A percentile compares a stretch with the other conserved stretches of the same genome.
These are phyloP conservation scores for Pelargonium fulgidum DNA, from an alignment of 441 rosid genomes.

Conservation along the genomic window DNA sequence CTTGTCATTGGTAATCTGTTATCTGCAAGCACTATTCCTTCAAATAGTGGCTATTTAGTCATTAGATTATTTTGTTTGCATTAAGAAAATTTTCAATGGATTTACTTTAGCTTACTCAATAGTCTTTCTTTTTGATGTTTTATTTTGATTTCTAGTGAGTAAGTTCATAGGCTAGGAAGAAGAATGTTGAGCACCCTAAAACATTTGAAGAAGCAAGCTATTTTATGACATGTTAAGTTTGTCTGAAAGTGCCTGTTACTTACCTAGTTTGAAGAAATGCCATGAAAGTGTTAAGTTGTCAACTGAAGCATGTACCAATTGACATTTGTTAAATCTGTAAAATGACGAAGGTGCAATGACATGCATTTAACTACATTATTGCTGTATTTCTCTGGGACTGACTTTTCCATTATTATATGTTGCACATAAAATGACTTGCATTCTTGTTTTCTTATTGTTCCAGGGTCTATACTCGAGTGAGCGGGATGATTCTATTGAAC, in stretches of 20 bases:
- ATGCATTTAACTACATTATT: neutral
- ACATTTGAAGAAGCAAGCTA: neutral
- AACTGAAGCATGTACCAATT: neutral
- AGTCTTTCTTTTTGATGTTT: neutral
- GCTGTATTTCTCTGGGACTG: neutral
- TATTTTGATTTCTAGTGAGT: neutral
- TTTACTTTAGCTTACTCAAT: neutral
- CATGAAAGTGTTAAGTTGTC: too few species aligned
- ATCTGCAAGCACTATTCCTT: neutral
- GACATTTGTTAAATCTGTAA: neutral
- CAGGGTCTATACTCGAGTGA: slow-evolving; percentile 76
- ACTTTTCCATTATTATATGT: neutral
- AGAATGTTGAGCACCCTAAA: neutral
- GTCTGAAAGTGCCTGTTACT: neutral
- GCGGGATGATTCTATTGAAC: slow-evolving; percentile 55
- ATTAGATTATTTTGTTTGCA: neutral
- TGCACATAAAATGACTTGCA: slow-evolving; percentile 4
- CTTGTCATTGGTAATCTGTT: neutral
- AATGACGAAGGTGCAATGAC: neutral
- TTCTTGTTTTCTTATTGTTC: slow-evolving; percentile 18
- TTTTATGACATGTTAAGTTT: neutral
- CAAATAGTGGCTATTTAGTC: neutral
- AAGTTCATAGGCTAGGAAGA: neutral
- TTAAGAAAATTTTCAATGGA: neutral
- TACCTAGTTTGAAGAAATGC: too few species aligned